Evolutionary conservation across 345 rosid species (phyloP).

Genomic region (Litchi chinensis): DNA sequence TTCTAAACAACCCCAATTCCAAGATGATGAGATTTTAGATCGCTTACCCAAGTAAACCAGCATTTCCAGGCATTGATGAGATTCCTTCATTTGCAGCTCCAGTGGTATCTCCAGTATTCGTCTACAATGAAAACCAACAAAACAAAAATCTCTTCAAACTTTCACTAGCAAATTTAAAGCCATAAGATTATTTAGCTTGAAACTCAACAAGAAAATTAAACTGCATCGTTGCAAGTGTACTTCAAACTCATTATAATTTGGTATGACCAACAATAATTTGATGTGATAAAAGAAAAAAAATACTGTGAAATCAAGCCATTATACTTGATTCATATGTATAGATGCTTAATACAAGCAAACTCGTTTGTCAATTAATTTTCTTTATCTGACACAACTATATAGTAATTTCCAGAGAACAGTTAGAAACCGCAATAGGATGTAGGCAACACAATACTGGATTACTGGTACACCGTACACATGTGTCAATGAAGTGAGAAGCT

Average conservation of each 20-base stretch:
- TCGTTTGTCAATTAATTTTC: neutral
- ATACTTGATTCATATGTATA: too few relatives aligned
- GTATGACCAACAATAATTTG: neutral
- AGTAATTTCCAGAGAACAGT: neutral
- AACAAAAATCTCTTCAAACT: neutral
- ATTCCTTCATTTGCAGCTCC: slow-evolving; percentile 54
- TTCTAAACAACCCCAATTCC: neutral
- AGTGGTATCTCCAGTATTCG: slow-evolving; percentile 56
- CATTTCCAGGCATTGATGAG: slow-evolving; percentile 81
- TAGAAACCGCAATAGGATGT: neutral
- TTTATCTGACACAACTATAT: too few relatives aligned
- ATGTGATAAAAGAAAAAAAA: too few relatives aligned
- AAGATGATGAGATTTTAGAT: neutral
- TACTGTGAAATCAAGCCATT: too few relatives aligned
- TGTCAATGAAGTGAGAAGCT: neutral
- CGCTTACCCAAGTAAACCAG: slow-evolving; percentile 88
- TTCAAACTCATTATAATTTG: neutral
- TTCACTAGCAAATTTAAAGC: neutral
- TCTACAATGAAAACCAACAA: slow-evolving; percentile 37
- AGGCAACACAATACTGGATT: neutral
- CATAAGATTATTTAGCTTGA: neutral
- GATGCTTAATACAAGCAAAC: neutral
- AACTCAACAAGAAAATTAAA: neutral
- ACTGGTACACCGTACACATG: too few relatives aligned
- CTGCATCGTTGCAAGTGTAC: neutral